phyloP scores from a whole-genome alignment of 2,329 filamentous ascomycete species.

The Xylariales sp. region DNA sequence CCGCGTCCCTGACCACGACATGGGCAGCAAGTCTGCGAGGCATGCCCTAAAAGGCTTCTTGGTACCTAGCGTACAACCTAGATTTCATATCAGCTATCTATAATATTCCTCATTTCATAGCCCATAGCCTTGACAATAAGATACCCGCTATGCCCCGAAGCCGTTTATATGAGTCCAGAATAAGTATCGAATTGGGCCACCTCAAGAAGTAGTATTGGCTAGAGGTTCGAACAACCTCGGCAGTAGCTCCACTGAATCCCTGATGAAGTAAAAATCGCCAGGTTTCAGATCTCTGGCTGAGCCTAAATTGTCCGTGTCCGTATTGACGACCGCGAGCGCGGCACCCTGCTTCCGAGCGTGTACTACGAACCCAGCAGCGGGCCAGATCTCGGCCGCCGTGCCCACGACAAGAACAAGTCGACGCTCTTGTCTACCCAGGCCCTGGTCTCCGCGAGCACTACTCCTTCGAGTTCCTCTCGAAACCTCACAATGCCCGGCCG shows the following conservation, averaged over 20 bases:
- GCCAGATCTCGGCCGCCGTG: constrained; percentile 80
- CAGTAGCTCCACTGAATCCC: constrained; percentile 61
- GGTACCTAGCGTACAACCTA: background rate
- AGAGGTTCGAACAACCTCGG: constrained; percentile 54
- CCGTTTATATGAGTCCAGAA: background rate
- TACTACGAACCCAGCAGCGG: constrained; percentile 80
- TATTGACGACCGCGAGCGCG: constrained; percentile 80
- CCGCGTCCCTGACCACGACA: constrained; percentile 43
- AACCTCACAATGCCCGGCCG: constrained; percentile 89
- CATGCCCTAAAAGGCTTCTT: constrained; percentile 40
- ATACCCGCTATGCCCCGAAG: background rate
- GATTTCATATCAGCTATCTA: background rate
- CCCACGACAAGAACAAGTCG: constrained; percentile 85
- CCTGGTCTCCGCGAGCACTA: constrained; percentile 70
- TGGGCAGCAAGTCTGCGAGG: constrained; percentile 45
- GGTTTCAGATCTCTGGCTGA: constrained; percentile 56
- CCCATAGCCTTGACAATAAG: background rate
- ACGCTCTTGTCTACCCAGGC: constrained; percentile 71
- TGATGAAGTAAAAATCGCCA: constrained; percentile 64
- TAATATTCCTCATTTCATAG: background rate
- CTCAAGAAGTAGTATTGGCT: constrained; percentile 33
- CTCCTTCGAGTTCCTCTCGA: constrained; percentile 73
- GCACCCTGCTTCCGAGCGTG: constrained; percentile 72
- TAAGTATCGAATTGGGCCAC: background rate
- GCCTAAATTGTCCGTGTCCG: constrained; percentile 63